phyloP scores from a whole-genome alignment of 1,284 basidiomycete species.

The Flammula alnicola region DNA sequence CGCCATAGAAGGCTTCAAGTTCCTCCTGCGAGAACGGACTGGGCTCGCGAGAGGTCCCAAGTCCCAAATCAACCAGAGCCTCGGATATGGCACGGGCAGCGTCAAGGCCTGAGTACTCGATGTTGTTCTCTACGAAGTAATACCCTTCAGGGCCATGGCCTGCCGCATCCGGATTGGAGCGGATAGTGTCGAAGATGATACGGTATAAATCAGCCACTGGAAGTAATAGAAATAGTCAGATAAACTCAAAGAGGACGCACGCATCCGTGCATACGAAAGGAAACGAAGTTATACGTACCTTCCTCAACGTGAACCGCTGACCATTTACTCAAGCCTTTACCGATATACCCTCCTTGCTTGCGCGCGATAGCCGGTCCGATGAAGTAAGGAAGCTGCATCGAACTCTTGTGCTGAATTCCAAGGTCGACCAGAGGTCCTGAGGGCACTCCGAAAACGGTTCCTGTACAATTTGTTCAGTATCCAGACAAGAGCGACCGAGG shows the following conservation, averaged over 20 bases:
- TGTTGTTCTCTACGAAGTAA: slow-evolving; percentile 34
- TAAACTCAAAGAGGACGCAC: too few relatives aligned
- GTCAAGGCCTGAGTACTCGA: slow-evolving; percentile 27
- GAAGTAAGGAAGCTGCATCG: slow-evolving; percentile 44
- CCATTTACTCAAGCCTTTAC: slow-evolving; percentile 27
- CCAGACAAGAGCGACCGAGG: too few relatives aligned
- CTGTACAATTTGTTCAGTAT: slow-evolving; percentile 1
- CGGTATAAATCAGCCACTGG: slow-evolving; percentile 28
- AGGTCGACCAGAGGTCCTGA: slow-evolving; percentile 44
- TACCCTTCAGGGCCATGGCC: slow-evolving; percentile 34
- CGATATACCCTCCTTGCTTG: slow-evolving; percentile 38
- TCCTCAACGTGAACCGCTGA: slow-evolving; percentile 18
- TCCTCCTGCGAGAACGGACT: slow-evolving; percentile 25
- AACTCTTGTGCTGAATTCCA: slow-evolving; percentile 43
- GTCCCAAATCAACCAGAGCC: slow-evolving; percentile 20
- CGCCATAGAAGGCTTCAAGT: slow-evolving; percentile 15
- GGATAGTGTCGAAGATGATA: slow-evolving; percentile 25
- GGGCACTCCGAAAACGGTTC: slow-evolving; percentile 48
- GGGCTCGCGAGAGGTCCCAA: slow-evolving; percentile 13
- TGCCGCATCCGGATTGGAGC: slow-evolving; percentile 15
- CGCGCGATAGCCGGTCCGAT: slow-evolving; percentile 40
- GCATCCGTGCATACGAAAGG: background rate
- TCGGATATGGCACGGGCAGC: slow-evolving; percentile 17
- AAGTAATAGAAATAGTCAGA: background rate
- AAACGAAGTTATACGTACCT: background rate